Base-by-base conservation (phyloP, 768 basidiomycete species). In the Boletus tylopilopsis region DNA sequence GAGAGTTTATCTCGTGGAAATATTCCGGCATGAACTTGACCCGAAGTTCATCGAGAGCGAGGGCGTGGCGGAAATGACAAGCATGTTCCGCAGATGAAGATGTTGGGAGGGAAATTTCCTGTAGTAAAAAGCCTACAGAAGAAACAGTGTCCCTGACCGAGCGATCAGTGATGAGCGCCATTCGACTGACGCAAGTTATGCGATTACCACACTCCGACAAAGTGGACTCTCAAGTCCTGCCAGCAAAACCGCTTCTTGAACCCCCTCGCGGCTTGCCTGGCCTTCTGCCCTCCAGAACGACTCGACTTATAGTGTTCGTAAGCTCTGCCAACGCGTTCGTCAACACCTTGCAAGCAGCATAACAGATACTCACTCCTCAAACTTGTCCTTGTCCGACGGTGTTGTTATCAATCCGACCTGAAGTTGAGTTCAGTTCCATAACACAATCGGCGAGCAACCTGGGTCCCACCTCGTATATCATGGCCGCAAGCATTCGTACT, bases 191-290 rank as follows among this genome's bases (percentile, higher is more conserved):
- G 23, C 8, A 30, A 42, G 27, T 9, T 3, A 0, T 22, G 16
- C 4, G 13, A 29, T 37, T 27, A 49, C 48, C 48, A 49, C 30
- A 49, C 48, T 23, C 48, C 48, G 0, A 49, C 35, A 22, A 49
- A 45, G 24, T 51, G 50, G 2, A 51, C 38, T 35, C 50, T 24
- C 15, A 46, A 9, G 16, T n/a, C 44, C 16, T 50, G 43, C 44
- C 39, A 51, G 32, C 32, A 51, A 23, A 76, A 76, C 0, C 73
- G 68, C 22, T 67, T 66, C 62, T 76, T 77, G 63, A 77, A 78
- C 5, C 37, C 58, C 45, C 22, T 50, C 15, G 38, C 53, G 22
- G 42, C 56, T 24, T 47, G 42, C 41, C 50, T 49, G 37, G 55
- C 42, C 56, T 43, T 61, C 13, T 42, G 48, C 40, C 43, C 54